Evolutionary conservation across 2,329 filamentous ascomycete species (phyloP).

Genomic region (Microcyclosporella mali): DNA sequence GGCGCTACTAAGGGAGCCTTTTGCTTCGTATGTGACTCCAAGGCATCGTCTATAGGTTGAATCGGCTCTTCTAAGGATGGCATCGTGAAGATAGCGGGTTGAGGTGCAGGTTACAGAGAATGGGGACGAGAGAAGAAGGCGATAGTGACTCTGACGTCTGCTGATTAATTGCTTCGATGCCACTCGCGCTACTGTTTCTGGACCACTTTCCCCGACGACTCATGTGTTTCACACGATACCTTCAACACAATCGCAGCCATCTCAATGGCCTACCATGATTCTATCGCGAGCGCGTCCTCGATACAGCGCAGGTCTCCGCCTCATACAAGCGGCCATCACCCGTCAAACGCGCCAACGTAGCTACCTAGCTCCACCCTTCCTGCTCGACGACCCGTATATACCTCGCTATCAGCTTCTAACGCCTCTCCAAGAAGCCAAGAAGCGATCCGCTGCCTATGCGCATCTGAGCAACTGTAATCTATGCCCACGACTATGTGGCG

Average conservation of each 20-base stretch:
- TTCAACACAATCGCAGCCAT: background rate
- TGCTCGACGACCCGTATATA: conserved; percentile 67
- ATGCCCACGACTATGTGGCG: conserved; percentile 68
- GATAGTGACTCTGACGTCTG: conserved; percentile 4
- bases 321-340: background rate
- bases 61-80: conserved; percentile 70
- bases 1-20: conserved; percentile 85
- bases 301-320: background rate
- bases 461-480: conserved; percentile 75
- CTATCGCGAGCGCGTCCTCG: conserved; percentile 4
- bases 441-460: conserved; percentile 65
- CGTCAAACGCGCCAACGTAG: conserved; percentile 12
- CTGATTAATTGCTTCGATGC: conserved; percentile 2
- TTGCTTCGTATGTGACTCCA: conserved; percentile 67
- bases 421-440: conserved; percentile 62
- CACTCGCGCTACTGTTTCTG: background rate
- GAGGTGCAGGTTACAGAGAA: background rate
- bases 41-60: conserved; percentile 49
- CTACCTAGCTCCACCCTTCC: conserved; percentile 55
- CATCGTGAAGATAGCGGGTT: conserved; percentile 54
- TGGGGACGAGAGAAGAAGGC: background rate
- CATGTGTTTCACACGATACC: background rate
- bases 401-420: conserved; percentile 66
- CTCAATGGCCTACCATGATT: conserved; percentile 10
- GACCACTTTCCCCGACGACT: background rate